Percentiles rank a stretch among this genome's conserved stretches.
Evolutionary conservation across 202 grass and related monocot species (phyloP).

Genomic region (Zizania palustris): DNA sequence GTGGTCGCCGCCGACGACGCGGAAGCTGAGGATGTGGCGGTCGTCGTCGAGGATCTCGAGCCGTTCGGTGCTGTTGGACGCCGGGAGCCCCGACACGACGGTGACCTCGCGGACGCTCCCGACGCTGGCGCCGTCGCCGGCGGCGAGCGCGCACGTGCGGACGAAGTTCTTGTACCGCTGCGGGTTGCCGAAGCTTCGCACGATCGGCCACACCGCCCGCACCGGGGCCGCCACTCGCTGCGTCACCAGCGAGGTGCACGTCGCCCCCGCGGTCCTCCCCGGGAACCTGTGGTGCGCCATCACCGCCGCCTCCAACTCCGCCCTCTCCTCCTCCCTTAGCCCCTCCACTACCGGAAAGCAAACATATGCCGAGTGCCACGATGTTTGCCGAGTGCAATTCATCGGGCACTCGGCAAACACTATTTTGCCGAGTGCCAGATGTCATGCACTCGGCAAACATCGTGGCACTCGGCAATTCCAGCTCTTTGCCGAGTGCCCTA

Average conservation of each 20-base stretch:
- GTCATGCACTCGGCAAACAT: no score
- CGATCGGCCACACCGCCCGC: constrained; percentile 67
- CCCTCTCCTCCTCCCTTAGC: constrained; percentile 49
- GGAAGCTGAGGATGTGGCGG: constrained; percentile 87
- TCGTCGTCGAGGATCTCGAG: constrained; percentile 94
- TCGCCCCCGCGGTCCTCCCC: constrained; percentile 9
- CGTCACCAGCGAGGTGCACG: constrained; percentile 80
- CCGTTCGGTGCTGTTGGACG: constrained; percentile 80
- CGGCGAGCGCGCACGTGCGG: constrained; percentile 55
- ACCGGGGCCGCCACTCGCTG: constrained; percentile 78
- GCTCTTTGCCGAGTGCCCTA: no score
- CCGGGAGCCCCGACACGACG: constrained; percentile 78
- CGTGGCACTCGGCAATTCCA: no score
- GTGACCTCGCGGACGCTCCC: constrained; percentile 84
- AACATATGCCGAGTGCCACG: no score
- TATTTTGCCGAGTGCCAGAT: no score
- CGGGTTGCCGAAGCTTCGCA: constrained; percentile 65
- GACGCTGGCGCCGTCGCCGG: constrained; percentile 66
- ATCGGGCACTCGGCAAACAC: no score
- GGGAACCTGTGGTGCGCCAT: constrained; percentile 64
- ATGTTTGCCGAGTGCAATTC: no score
- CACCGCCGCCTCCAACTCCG: constrained; percentile 49
- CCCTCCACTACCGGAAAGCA: no score
- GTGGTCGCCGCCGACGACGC: constrained; percentile 84
- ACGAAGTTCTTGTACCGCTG: constrained; percentile 98